phyloP scores from a whole-genome alignment of 192 early-diverging fungal species.

The Umbelopsis sp. region DNA sequence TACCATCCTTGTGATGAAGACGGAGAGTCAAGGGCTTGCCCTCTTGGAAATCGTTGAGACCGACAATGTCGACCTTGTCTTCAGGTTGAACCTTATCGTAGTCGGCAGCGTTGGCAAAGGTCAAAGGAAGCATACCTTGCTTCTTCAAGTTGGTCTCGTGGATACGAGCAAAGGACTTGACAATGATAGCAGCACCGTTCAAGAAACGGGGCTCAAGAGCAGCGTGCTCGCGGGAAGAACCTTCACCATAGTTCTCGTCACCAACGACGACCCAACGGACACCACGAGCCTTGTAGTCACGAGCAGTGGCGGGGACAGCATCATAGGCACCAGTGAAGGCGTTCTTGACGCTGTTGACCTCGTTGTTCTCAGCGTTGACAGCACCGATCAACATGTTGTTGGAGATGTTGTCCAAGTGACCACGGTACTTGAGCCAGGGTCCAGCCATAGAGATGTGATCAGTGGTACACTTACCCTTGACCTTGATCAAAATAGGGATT shows the following conservation, averaged over 20 bases:
- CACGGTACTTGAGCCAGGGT: slow-evolving; percentile 93
- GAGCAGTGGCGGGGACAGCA: slow-evolving; percentile 90
- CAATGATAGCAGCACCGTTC: slow-evolving; percentile 91
- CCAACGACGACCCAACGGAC: slow-evolving; percentile 95
- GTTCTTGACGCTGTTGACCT: slow-evolving; percentile 77
- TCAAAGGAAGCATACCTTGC: slow-evolving; percentile 97
- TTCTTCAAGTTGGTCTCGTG: slow-evolving; percentile 99
- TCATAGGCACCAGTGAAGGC: slow-evolving; percentile 75
- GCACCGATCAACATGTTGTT: slow-evolving; percentile 99
- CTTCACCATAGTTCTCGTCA: slow-evolving; percentile 99
- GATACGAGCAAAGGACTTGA: slow-evolving; percentile 98
- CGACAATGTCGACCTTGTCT: slow-evolving; percentile 89
- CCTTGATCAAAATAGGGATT: slow-evolving; percentile 92
- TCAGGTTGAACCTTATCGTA: slow-evolving; percentile 88
- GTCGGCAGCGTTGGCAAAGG: slow-evolving; percentile 91
- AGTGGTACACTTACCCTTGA: slow-evolving; percentile 97
- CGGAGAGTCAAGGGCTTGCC: slow-evolving; percentile 86
- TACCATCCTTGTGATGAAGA: slow-evolving; percentile 80
- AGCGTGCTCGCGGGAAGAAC: slow-evolving; percentile 98
- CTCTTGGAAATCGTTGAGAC: slow-evolving; percentile 80
- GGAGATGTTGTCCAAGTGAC: slow-evolving; percentile 98
- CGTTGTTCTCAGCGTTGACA: slow-evolving; percentile 85
- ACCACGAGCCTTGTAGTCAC: slow-evolving; percentile 90
- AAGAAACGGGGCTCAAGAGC: slow-evolving; percentile 97
- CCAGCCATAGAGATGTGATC: slow-evolving; percentile 97